Evolutionary conservation across 2,329 filamentous ascomycete species (phyloP), one percentile per base, ranked within the genome.

Genomic region (Aspergillus amoenus): DNA sequence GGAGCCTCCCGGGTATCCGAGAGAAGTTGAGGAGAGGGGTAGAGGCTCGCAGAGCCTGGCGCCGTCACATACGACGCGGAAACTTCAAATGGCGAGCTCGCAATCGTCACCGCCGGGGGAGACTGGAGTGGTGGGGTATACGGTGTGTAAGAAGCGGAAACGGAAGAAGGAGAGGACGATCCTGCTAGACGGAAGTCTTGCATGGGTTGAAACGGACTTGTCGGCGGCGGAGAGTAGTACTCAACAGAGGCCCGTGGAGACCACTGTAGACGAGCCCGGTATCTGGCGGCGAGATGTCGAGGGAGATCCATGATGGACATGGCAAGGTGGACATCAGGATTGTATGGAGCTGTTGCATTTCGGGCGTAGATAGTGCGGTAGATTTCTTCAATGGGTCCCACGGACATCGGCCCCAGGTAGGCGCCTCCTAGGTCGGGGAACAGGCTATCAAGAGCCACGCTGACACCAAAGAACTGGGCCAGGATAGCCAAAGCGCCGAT

Each of bases 341-440:
- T 82, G 57, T 82, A 78, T 18, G 79, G 79, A 60, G 83, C 80
- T 4, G 83, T 82, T 21, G 85, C 77, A 65, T 84, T 91, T 77
- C 90, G 84, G 21, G 86, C 84, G 62, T 88, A 81, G 27, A 96
- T 83, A 37, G 90, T 85, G 47, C 85, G 84, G 45, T 91, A 87
- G 67, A 97, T 96, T 70, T 94, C 88, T 73, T 96, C 91, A 32
- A 97, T 86, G 0, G 93, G 91, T 2, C 83, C 81, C 45, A 96
- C 83, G 15, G 90, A 88, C 64, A 96, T 81, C 64, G 87, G 89
- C 47, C 89, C 90, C 66, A 93, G 92, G 74, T 97, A 96, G 48
- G 91, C 88, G 18, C 91, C 88, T 46, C 92, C 93, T 64, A 97
- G 88, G 71, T 95, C 91, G 3, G 93, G 92, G 72, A 96, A 97